phyloP scores from a whole-genome alignment of 257 asterid genomes.

The Knoxia roxburghii region DNA sequence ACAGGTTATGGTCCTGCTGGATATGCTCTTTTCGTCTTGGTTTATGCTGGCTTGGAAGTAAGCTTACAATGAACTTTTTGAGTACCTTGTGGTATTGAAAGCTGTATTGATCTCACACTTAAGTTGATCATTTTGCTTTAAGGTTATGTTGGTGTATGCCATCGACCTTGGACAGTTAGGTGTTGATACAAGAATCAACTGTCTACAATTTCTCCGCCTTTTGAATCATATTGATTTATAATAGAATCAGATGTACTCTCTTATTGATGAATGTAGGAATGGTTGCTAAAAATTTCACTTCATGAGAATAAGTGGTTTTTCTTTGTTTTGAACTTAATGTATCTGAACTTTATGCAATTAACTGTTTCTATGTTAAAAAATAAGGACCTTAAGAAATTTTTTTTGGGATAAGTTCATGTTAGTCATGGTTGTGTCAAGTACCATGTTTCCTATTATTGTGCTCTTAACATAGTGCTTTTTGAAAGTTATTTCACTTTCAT shows the following conservation, averaged over 20 bases:
- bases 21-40: conserved; percentile 86
- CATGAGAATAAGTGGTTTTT: neutral
- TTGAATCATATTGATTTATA: neutral
- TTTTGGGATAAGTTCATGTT: neutral
- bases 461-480: neutral
- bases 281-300: neutral
- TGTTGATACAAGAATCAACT: neutral
- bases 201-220: neutral
- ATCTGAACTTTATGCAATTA: no score
- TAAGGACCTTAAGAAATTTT: neutral
- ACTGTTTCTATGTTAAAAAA: neutral
- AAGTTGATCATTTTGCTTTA: neutral
- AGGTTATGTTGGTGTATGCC: neutral
- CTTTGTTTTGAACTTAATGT: neutral
- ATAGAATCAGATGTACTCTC: neutral
- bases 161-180: neutral
- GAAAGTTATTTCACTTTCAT: neutral
- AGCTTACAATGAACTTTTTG: conserved; percentile 23
- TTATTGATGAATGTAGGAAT: neutral
- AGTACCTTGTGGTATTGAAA: conserved; percentile 15
- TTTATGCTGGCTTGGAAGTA: conserved; percentile 93
- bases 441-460: neutral
- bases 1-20: conserved; percentile 95
- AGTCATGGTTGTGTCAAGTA: neutral
- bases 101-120: neutral